Evolutionary conservation across 345 rosid species (phyloP).

Genomic region (Laguncularia racemosa): DNA sequence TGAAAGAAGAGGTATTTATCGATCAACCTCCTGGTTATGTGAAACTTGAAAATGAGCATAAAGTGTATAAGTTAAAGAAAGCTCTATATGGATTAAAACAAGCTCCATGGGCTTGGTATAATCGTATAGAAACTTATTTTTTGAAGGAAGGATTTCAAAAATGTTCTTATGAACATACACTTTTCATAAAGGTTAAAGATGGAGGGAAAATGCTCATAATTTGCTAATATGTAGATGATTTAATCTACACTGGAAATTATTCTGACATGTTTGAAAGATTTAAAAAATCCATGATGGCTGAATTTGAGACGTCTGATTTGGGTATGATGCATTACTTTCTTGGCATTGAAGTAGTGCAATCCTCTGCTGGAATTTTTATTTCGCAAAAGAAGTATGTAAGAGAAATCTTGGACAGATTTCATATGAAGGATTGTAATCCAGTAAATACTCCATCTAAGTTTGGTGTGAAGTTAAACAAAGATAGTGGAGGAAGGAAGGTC

Average conservation of each 20-base stretch:
- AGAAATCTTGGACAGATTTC: not conserved
- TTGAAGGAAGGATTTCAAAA: not conserved
- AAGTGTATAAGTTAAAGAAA: slow-evolving; percentile 1
- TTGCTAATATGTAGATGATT: too few species aligned
- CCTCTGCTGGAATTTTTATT: not conserved
- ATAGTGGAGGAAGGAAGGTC: too few species aligned
- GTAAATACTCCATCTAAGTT: too few species aligned
- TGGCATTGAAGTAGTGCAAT: slow-evolving; percentile 1
- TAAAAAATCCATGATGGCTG: not conserved
- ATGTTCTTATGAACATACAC: not conserved
- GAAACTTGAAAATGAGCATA: not conserved
- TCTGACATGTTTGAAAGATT: too few species aligned
- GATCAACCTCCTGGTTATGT: not conserved
- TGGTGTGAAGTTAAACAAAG: too few species aligned
- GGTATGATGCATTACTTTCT: slow-evolving; percentile 6
- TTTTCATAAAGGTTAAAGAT: not conserved
- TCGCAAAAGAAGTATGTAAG: not conserved
- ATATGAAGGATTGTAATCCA: too few species aligned
- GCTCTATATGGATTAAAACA: slow-evolving; percentile 4
- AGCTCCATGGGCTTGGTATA: slow-evolving; percentile 1
- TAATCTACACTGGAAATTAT: too few species aligned
- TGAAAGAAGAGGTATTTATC: slow-evolving; percentile 1
- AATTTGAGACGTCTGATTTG: slow-evolving; percentile 4
- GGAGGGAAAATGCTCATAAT: too few species aligned
- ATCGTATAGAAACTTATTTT: not conserved